Conservation (phyloP, 2,329 filamentous ascomycete species). For the Colletotrichum costaricense region DNA sequence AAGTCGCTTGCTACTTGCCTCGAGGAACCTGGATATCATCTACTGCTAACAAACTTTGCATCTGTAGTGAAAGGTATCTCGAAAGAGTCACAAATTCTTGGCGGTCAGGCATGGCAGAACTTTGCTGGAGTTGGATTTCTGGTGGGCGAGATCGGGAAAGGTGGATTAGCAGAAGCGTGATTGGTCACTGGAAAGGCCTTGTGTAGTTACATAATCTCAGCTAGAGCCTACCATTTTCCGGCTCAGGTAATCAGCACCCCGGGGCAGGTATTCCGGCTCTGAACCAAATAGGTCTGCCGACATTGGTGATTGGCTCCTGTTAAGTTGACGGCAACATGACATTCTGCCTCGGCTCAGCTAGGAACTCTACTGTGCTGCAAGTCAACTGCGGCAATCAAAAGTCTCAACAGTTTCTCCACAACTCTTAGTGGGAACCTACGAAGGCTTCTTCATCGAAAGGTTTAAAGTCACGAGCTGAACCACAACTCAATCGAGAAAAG, state of each 20-base stretch:
- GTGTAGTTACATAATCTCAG: neutral
- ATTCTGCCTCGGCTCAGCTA: conserved; percentile 12
- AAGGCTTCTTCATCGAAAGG: conserved; percentile 8
- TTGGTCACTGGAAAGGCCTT: neutral
- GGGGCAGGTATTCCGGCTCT: neutral
- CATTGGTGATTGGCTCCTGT: neutral
- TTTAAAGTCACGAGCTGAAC: conserved; percentile 5
- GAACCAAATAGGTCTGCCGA: neutral
- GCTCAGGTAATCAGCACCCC: neutral
- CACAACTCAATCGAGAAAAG: conserved; percentile 2
- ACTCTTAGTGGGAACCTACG: conserved; percentile 1
- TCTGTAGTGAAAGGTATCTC: conserved; percentile 5
- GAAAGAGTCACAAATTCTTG: conserved; percentile 21
- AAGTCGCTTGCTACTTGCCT: neutral
- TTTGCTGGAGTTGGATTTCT: conserved; percentile 14
- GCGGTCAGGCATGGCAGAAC: conserved; percentile 32
- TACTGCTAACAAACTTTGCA: neutral
- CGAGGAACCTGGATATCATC: neutral
- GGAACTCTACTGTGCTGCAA: neutral
- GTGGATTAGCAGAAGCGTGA: conserved; percentile 9
- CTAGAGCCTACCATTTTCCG: neutral
- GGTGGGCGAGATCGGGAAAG: neutral
- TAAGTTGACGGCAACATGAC: neutral
- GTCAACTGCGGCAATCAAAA: neutral
- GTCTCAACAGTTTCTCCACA: conserved; percentile 8